Conservation (phyloP, 2,329 filamentous ascomycete species). For the Ophiostoma fasciatum region DNA sequence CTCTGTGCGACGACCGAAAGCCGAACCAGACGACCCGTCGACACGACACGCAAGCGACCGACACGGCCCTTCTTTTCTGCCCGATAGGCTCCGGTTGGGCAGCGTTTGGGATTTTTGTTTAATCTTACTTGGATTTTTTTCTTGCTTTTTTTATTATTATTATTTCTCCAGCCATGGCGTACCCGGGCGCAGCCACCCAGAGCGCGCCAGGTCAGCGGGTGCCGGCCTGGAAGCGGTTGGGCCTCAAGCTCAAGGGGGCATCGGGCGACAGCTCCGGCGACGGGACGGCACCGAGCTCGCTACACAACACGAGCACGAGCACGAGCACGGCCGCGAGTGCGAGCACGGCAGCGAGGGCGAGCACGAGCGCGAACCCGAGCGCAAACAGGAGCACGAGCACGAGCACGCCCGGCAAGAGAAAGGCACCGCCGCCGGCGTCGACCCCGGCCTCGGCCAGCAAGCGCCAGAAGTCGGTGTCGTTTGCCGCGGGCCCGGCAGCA, state of each 20-base stretch:
- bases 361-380: no score
- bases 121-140: background rate
- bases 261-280: constrained; percentile 22
- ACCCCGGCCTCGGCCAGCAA: constrained; percentile 7
- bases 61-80: no score
- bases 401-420: constrained; percentile 11
- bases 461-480: constrained; percentile 33
- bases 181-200: constrained; percentile 24
- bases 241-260: constrained; percentile 42
- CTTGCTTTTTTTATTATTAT: background rate
- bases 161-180: constrained; percentile 23
- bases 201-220: constrained; percentile 30
- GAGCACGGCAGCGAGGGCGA: no score
- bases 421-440: constrained; percentile 7
- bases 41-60: no score
- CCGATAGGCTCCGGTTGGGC: no score
- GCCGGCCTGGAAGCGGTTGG: constrained; percentile 48
- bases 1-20: no score
- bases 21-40: no score
- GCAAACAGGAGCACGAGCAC: no score
- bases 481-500: constrained; percentile 23
- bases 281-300: no score
- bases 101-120: no score
- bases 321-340: no score
- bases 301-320: constrained; percentile 10